A percentile compares a stretch with the other conserved stretches of the same genome.
phyloP scores from a whole-genome alignment of 106 monocot genomes.

The Allium sativum region DNA sequence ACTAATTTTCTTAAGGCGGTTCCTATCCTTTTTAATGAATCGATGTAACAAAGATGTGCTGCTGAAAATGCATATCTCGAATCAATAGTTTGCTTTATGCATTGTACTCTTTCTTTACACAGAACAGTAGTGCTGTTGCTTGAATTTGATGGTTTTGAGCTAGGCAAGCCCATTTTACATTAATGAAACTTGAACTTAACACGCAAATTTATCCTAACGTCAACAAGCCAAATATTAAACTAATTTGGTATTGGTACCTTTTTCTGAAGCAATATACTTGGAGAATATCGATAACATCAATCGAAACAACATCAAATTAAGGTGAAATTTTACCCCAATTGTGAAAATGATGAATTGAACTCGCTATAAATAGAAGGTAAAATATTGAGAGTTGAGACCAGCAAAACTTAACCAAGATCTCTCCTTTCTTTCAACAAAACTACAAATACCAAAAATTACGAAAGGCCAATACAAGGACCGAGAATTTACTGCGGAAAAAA shows the following conservation, averaged over 20 bases:
- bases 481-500: neutral
- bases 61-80: slow-evolving; percentile 59
- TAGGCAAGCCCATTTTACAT: slow-evolving; percentile 45
- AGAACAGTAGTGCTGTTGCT: slow-evolving; percentile 35
- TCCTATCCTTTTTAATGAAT: slow-evolving; percentile 51
- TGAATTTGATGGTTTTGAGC: slow-evolving; percentile 29
- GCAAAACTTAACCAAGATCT: slow-evolving; percentile 1
- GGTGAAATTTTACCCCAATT: neutral
- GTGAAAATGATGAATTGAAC: slow-evolving; percentile 2
- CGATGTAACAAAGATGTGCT: slow-evolving; percentile 53
- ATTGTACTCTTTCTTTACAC: slow-evolving; percentile 51
- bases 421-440: slow-evolving; percentile 2
- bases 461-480: neutral
- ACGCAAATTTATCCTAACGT: too few relatives aligned
- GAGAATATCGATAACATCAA: neutral
- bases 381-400: neutral
- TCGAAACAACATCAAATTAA: neutral
- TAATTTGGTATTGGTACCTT: neutral
- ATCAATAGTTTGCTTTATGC: slow-evolving; percentile 52
- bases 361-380: neutral
- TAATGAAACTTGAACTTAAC: neutral
- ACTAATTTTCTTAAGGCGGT: slow-evolving; percentile 42
- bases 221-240: neutral
- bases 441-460: slow-evolving; percentile 4
- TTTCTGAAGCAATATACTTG: neutral